Evolutionary conservation across 2,329 filamentous ascomycete species (phyloP).

Genomic region (Epichloe sibirici): DNA sequence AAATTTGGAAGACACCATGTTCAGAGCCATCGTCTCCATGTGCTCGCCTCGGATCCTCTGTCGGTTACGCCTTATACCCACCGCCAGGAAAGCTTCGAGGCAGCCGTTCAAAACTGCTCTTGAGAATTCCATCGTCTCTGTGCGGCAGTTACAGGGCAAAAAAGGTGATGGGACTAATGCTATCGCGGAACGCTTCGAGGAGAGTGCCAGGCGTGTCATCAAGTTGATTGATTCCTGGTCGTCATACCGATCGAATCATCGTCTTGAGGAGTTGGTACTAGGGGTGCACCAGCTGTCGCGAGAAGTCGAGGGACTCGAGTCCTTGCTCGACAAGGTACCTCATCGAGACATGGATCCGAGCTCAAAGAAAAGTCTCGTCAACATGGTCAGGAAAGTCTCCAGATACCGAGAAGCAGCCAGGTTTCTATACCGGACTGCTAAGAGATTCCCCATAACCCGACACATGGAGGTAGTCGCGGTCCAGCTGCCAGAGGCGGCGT

Average conservation of each 20-base stretch:
- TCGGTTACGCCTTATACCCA: slow-evolving; percentile 13
- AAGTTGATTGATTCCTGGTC: background rate
- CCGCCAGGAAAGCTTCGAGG: background rate
- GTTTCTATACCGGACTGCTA: slow-evolving; percentile 20
- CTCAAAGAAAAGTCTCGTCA: slow-evolving; percentile 13
- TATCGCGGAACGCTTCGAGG: background rate
- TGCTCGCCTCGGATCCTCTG: slow-evolving; percentile 18
- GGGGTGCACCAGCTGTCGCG: slow-evolving; percentile 10
- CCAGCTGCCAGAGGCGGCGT: slow-evolving; percentile 12
- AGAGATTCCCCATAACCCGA: slow-evolving; percentile 16
- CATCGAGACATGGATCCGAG: slow-evolving; percentile 7
- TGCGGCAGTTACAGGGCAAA: background rate
- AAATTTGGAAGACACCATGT: slow-evolving; percentile 10
- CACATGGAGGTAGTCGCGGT: slow-evolving; percentile 17
- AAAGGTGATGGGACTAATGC: background rate
- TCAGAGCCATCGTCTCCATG: slow-evolving; percentile 19
- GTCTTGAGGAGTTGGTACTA: slow-evolving; percentile 11
- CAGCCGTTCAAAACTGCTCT: background rate
- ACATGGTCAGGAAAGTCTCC: slow-evolving; percentile 24
- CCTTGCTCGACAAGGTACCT: background rate
- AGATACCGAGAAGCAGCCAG: slow-evolving; percentile 24
- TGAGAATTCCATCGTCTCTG: background rate
- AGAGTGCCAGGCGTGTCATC: background rate
- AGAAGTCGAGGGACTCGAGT: slow-evolving; percentile 10
- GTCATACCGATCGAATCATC: background rate